phyloP scores from a whole-genome alignment of 345 rosid genomes.

The Brassica napus region Da-Ae NC_063448.1:35480001-35480500 shows the following conservation, averaged over 20 bases:
- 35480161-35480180: too few species aligned
- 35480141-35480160: too few species aligned
- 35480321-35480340: not conserved
- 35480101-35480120: conserved; percentile 16
- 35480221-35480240: too few species aligned
- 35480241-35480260: too few species aligned
- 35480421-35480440: not conserved
- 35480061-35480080: conserved; percentile 36
- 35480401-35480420: not conserved
- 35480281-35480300: too few species aligned
- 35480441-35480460: not conserved
- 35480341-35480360: not conserved
- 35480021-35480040: not conserved
- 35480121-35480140: too few species aligned
- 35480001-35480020: too few species aligned
- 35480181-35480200: too few species aligned
- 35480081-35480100: conserved; percentile 46
- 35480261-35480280: too few species aligned
- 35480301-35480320: not conserved
- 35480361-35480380: conserved; percentile 10
- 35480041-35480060: not conserved
- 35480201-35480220: too few species aligned
- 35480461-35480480: not conserved
- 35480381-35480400: not conserved
- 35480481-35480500: not conserved